Evolutionary conservation across 2,329 filamentous ascomycete genomes (phyloP).

Genomic region (Stagonosporopsis vannaccii): DNA sequence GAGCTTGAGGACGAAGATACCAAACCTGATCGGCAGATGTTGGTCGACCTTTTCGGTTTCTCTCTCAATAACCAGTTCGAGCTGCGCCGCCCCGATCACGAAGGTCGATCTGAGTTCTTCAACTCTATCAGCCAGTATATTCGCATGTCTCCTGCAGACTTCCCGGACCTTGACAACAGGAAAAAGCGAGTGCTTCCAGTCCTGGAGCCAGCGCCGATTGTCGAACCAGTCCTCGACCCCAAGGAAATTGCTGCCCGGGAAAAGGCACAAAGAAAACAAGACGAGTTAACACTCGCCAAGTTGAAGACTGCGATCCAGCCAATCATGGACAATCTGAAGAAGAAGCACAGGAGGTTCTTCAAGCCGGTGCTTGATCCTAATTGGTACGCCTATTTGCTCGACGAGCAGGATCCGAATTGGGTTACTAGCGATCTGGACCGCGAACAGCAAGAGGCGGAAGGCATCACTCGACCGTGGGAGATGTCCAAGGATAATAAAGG

Average conservation of each 20-base stretch:
- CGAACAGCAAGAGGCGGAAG: constrained; percentile 62
- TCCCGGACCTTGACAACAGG: constrained; percentile 84
- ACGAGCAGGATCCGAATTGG: constrained; percentile 77
- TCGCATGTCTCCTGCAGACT: constrained; percentile 79
- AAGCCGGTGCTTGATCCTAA: constrained; percentile 74
- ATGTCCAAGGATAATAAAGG: constrained; percentile 81
- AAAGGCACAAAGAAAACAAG: constrained; percentile 79
- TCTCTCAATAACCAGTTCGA: constrained; percentile 79
- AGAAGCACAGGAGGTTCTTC: constrained; percentile 87
- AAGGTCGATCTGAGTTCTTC: constrained; percentile 82
- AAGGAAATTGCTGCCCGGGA: constrained; percentile 77
- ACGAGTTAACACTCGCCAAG: constrained; percentile 82
- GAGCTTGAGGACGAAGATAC: constrained; percentile 70
- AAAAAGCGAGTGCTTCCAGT: constrained; percentile 84
- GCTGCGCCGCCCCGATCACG: constrained; percentile 71
- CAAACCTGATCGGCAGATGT: constrained; percentile 65
- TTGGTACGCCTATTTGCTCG: constrained; percentile 81
- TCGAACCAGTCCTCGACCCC: constrained; percentile 58
- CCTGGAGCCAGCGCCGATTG: constrained; percentile 74
- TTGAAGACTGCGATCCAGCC: constrained; percentile 90
- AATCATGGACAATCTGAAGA: constrained; percentile 96
- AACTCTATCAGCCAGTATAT: constrained; percentile 76
- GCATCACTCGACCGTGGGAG: constrained; percentile 74
- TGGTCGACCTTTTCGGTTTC: constrained; percentile 84
- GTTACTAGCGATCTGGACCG: constrained; percentile 66